Conservation (phyloP, 352 stramenopile genomes). For the Globisporangium spinosum region DNA sequence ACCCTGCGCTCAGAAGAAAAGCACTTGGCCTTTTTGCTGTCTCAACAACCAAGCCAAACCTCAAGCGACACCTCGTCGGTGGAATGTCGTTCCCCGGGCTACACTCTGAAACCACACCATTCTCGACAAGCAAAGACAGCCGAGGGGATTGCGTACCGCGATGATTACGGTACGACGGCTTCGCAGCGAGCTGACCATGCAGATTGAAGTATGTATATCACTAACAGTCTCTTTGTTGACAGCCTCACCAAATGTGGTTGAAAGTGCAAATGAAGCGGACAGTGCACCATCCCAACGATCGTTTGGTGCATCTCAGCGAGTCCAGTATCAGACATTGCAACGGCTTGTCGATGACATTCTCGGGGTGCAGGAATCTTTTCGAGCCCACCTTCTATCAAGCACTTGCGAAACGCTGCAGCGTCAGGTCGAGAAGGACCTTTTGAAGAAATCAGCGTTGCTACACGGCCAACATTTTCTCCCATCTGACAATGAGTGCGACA, state of each 20-base stretch:
- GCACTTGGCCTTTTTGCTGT: background rate
- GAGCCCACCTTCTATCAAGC: conserved; percentile 5
- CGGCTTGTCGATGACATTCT: conserved; percentile 11
- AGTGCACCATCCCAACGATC: background rate
- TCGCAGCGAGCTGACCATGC: too few species aligned
- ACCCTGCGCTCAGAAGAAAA: background rate
- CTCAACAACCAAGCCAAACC: background rate
- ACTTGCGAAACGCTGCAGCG: background rate
- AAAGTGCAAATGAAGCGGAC: background rate
- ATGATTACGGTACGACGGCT: background rate
- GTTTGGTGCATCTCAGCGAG: conserved; percentile 4
- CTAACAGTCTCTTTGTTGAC: background rate
- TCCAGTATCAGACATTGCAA: conserved; percentile 13
- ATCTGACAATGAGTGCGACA: conserved; percentile 1
- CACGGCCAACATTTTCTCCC: background rate
- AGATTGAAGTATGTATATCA: background rate
- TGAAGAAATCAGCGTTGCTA: conserved; percentile 4
- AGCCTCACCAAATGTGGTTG: background rate
- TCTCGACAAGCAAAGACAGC: background rate
- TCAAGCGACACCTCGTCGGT: background rate
- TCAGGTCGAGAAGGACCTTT: conserved; percentile 8
- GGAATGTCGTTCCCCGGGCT: background rate
- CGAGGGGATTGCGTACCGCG: background rate
- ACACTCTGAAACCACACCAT: background rate
- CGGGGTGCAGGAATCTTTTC: conserved; percentile 11